Base-by-base conservation (phyloP, 768 basidiomycete genomes). In the Psilocybe azurescens region DNA sequence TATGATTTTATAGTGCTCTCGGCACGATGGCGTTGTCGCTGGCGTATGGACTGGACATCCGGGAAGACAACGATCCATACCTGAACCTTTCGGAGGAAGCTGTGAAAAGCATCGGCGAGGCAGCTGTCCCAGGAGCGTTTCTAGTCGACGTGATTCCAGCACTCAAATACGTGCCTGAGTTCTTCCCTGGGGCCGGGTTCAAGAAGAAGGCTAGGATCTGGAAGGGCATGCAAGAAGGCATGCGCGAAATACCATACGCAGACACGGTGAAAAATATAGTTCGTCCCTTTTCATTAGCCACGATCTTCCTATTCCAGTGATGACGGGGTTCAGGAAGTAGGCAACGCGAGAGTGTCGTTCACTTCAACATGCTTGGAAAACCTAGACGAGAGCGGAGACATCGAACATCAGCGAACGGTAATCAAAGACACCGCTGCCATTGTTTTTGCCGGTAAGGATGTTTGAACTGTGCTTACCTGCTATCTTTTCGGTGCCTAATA, bases 131-230 rank as follows among this genome's bases (percentile, higher is more conserved):
- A 1, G 83, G 81, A 13, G 63, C 74, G 38, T 84, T 78, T 61
- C 70, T 84, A 3, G 82, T 87, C 5, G 83, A 86, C 53, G 52
- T 70, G 8, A 50, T 82, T 1, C 79, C 79, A 0, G 41, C 70
- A 6, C 71, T 81, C 18, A 76, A 76, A 65, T 71, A 83, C 63
- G 67, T 89, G 0, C 89, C 89, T 0, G 65, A 69, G 48, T 90
- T 84, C 84, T 68, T 85, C 38, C 89, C 89, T 3, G 89, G 87
- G 14, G 82, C 85, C 0, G 79, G 79, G 0, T 90, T 89, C 79
- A 77, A 84, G 67, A 75, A 76, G 36, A 82, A 84, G 56, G 87
- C 86, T 0, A 69, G 57, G 2, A 60, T 66, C 11, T 88, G 86
- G 85, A 73, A 74, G 18, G 69, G 71, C 38, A 64, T 74, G 3